Conservation (phyloP, 208 protist species). For the Trypanosoma caninum region DNA sequence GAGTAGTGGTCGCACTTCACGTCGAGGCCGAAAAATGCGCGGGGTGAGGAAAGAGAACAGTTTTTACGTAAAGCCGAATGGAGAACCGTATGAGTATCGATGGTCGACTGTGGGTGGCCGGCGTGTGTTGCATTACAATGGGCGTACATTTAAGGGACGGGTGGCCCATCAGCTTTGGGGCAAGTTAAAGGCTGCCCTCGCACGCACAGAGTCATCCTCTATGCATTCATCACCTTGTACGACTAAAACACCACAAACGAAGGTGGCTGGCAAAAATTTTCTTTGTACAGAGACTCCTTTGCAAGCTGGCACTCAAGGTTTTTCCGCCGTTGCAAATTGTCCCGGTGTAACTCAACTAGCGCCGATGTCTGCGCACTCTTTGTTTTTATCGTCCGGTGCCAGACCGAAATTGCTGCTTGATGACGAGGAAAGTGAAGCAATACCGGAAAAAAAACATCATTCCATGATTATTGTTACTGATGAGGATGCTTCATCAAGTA, state of each 20-base stretch:
- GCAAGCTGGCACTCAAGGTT: background rate
- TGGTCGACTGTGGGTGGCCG: conserved; percentile 62
- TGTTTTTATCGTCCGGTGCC: background rate
- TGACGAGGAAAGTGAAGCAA: background rate
- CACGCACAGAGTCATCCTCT: background rate
- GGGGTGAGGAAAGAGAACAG: background rate
- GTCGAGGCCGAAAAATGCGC: background rate
- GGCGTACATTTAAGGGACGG: conserved; percentile 50
- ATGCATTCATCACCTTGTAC: background rate
- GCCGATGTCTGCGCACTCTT: background rate
- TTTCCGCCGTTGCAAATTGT: background rate
- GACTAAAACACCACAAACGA: background rate
- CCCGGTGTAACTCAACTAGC: background rate
- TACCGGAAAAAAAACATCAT: background rate
- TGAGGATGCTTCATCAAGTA: no score
- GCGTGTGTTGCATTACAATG: conserved; percentile 65
- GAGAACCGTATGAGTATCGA: conserved; percentile 37
- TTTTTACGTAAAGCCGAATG: conserved; percentile 38
- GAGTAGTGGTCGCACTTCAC: background rate
- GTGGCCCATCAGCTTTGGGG: conserved; percentile 65
- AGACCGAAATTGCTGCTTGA: conserved; percentile 7
- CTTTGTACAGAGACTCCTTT: background rate
- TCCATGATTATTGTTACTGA: no score
- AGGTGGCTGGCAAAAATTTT: background rate
- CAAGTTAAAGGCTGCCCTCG: conserved; percentile 35